Conservation (phyloP, 177 flowering plant species). For the Vitis hybrid region DNA sequence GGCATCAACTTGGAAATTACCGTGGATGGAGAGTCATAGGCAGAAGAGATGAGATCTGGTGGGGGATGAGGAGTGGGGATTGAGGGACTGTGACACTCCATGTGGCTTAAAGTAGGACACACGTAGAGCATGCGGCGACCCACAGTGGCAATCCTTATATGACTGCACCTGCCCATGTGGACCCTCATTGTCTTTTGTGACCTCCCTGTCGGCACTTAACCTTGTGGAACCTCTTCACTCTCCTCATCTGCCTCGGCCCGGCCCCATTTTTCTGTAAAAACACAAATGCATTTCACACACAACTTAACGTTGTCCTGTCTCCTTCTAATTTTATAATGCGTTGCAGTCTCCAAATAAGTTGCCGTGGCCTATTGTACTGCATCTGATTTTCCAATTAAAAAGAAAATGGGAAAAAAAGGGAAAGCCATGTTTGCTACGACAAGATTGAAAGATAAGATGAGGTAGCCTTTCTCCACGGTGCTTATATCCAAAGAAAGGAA, state of each 20-base stretch:
- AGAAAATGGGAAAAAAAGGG: too few species aligned
- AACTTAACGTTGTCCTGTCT: too few species aligned
- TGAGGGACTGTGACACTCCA: conserved; percentile 11
- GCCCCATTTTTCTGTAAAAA: background rate
- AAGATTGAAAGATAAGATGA: conserved; percentile 21
- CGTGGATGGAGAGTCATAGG: too few species aligned
- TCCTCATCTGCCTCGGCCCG: background rate
- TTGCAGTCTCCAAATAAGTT: too few species aligned
- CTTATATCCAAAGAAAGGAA: background rate
- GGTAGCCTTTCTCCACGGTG: background rate
- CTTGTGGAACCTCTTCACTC: background rate
- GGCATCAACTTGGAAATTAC: too few species aligned
- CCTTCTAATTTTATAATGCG: too few species aligned
- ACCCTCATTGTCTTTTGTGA: background rate
- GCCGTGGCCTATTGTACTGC: too few species aligned
- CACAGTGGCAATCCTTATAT: conserved; percentile 12
- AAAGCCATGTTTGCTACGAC: conserved; percentile 9
- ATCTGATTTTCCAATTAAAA: too few species aligned
- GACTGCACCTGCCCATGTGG: background rate
- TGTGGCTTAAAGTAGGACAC: conserved; percentile 21
- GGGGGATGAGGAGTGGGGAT: background rate
- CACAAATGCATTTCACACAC: too few species aligned
- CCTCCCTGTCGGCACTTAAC: background rate
- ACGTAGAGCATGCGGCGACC: conserved; percentile 27
- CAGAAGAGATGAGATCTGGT: too few species aligned